Percentiles rank a stretch among this genome's conserved stretches.
phyloP scores from a whole-genome alignment of 129 eudicot species.

The Pulicaria dysenterica region DNA sequence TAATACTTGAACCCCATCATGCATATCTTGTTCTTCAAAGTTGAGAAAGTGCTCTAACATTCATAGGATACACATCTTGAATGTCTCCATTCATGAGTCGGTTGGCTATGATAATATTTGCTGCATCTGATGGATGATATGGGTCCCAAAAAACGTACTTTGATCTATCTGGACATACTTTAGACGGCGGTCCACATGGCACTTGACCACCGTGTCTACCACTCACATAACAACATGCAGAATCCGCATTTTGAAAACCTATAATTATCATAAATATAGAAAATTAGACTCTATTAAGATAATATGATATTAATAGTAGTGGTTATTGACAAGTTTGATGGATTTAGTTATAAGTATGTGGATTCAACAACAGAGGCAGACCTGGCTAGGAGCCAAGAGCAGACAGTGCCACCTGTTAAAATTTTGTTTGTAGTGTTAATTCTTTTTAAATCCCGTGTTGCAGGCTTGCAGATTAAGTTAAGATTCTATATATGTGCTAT shows the following conservation, averaged over 20 bases:
- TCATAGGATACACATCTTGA: constrained; percentile 60
- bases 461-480: too few relatives aligned
- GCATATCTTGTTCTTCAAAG: constrained; percentile 24
- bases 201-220: constrained; percentile 76
- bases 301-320: too few relatives aligned
- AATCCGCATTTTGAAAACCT: constrained; percentile 68
- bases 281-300: too few relatives aligned
- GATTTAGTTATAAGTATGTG: too few relatives aligned
- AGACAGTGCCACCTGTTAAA: too few relatives aligned
- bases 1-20: not conserved
- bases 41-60: constrained; percentile 49
- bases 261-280: not conserved
- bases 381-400: too few relatives aligned
- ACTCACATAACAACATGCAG: constrained; percentile 65
- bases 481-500: too few relatives aligned
- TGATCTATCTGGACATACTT: constrained; percentile 68
- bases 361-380: too few relatives aligned
- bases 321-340: too few relatives aligned
- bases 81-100: constrained; percentile 68
- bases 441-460: too few relatives aligned
- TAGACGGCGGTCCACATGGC: constrained; percentile 80
- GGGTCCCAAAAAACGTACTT: constrained; percentile 95
- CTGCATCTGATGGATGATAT: constrained; percentile 83
- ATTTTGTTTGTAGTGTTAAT: too few relatives aligned
- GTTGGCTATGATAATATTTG: constrained; percentile 57